Conservation (phyloP, 2,329 filamentous ascomycete species). For the Tolypocladium tropicale region DNA sequence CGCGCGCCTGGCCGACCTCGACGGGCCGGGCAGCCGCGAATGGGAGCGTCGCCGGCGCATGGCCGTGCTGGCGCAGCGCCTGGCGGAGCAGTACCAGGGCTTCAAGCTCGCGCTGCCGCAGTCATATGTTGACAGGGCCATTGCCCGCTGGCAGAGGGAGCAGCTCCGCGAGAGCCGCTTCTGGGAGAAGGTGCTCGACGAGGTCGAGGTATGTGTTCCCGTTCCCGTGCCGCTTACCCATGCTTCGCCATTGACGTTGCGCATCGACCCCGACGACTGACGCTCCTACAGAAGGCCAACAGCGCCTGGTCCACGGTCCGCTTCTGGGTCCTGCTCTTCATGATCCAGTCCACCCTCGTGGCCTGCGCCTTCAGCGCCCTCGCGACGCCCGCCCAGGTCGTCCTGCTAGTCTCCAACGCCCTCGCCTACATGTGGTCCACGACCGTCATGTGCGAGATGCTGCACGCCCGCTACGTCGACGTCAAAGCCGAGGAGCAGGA, state of each 20-base stretch:
- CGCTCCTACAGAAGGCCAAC: neutral
- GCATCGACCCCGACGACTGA: neutral
- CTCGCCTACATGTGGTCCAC: slow-evolving; percentile 6
- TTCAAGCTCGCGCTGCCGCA: neutral
- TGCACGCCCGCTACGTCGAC: slow-evolving; percentile 5
- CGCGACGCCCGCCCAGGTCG: neutral
- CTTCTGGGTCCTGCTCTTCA: neutral
- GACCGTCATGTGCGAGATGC: slow-evolving; percentile 5
- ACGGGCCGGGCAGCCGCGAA: neutral
- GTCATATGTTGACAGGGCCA: slow-evolving; percentile 4
- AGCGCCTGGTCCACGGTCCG: neutral
- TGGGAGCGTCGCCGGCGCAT: neutral
- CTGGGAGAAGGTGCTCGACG: slow-evolving; percentile 8
- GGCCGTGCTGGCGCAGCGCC: neutral
- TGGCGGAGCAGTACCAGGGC: neutral
- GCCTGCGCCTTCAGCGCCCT: neutral
- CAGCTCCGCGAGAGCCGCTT: slow-evolving; percentile 5
- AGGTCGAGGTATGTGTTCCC: slow-evolving; percentile 6
- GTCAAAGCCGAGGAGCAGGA: slow-evolving; percentile 7
- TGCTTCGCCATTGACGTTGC: neutral
- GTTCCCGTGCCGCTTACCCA: neutral
- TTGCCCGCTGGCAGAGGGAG: slow-evolving; percentile 1
- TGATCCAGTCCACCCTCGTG: neutral
- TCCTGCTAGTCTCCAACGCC: slow-evolving; percentile 3
- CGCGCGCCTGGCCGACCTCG: neutral